A percentile compares a stretch with the other conserved stretches of the same genome.
These are phyloP conservation scores for Aspergillus sp. DNA, from an alignment of 2,329 filamentous ascomycete genomes.

Conservation along the genomic window DNA sequence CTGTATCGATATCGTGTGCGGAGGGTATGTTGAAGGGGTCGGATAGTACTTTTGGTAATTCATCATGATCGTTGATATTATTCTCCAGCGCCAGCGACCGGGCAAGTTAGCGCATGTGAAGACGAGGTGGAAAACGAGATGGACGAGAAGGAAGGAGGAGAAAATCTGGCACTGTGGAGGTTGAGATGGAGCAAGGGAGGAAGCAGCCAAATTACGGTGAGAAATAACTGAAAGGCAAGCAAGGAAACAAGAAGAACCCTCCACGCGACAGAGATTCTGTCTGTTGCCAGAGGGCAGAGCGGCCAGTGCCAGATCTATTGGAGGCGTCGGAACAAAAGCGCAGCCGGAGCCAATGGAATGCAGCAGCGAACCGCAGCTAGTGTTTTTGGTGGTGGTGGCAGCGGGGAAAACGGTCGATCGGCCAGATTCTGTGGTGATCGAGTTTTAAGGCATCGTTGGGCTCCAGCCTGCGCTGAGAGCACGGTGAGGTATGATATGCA, in stretches of 20 bases:
- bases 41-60: slow-evolving; percentile 30
- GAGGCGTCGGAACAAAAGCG: slow-evolving; percentile 19
- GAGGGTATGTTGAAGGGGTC: slow-evolving; percentile 30
- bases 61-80: slow-evolving; percentile 28
- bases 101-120: slow-evolving; percentile 17
- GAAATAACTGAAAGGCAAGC: slow-evolving; percentile 22
- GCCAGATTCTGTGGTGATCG: slow-evolving; percentile 6
- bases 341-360: slow-evolving; percentile 21
- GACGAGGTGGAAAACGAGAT: neutral
- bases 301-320: slow-evolving; percentile 1
- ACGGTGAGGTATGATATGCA: slow-evolving; percentile 15
- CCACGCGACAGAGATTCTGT: slow-evolving; percentile 20
- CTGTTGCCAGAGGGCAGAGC: neutral
- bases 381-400: slow-evolving; percentile 24
- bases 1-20: slow-evolving; percentile 38
- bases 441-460: slow-evolving; percentile 17
- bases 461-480: slow-evolving; percentile 6
- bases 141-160: slow-evolving; percentile 2
- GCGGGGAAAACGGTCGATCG: slow-evolving; percentile 26
- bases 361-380: slow-evolving; percentile 16
- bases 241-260: slow-evolving; percentile 19
- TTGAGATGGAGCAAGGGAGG: slow-evolving; percentile 6
- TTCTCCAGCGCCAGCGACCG: slow-evolving; percentile 19
- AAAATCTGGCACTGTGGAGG: slow-evolving; percentile 7
- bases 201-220: slow-evolving; percentile 13